These are phyloP conservation scores for Yamadazyma oceani DNA, from an alignment of 1,139 yeast species.

Conservation along the genomic window DNA sequence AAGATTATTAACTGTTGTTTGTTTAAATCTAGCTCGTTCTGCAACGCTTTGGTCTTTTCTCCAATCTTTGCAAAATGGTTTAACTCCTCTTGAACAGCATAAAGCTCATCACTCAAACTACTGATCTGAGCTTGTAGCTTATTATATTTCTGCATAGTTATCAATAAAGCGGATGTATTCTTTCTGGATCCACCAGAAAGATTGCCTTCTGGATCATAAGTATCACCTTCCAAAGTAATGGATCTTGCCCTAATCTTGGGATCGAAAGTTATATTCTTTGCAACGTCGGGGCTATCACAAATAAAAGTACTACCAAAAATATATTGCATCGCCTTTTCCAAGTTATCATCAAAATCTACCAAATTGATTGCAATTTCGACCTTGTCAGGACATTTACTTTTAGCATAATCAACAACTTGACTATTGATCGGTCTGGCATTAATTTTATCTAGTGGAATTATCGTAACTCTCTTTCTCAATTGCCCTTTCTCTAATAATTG, in stretches of 20 bases:
- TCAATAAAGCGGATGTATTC: constrained; percentile 55
- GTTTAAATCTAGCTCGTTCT: constrained; percentile 64
- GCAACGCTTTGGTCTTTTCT: constrained; percentile 55
- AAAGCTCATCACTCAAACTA: constrained; percentile 39
- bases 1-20: constrained; percentile 68
- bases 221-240: constrained; percentile 92
- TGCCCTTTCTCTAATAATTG: constrained; percentile 77
- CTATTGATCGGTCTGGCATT: constrained; percentile 52
- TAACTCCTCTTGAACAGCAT: constrained; percentile 41
- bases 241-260: constrained; percentile 78
- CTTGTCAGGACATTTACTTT: constrained; percentile 70
- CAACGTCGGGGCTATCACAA: constrained; percentile 85
- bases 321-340: constrained; percentile 82
- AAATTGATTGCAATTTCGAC: constrained; percentile 86
- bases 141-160: constrained; percentile 70
- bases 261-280: constrained; percentile 83
- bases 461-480: constrained; percentile 79
- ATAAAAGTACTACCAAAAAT: constrained; percentile 87
- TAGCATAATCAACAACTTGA: constrained; percentile 56
- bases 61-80: constrained; percentile 46
- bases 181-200: constrained; percentile 92
- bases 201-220: constrained; percentile 95
- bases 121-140: constrained; percentile 42
- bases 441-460: constrained; percentile 89
- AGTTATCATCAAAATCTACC: constrained; percentile 70